phyloP scores from a whole-genome alignment of 805 yeast genomes.

The Candida succiphila region DNA sequence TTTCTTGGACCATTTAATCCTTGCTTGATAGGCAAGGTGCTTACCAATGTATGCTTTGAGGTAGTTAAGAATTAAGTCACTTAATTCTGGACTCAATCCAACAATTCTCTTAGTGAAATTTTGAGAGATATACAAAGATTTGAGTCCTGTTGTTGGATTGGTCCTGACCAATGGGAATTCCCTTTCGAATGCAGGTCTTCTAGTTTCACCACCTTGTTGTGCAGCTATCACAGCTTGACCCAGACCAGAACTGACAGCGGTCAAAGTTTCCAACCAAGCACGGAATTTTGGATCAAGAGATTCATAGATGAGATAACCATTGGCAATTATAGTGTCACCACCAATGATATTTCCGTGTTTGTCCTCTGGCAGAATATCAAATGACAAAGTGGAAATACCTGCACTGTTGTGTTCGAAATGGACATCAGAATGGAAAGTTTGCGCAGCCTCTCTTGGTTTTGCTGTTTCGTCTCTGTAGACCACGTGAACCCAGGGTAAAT shows the following conservation, averaged over 20 bases:
- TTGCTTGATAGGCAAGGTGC: constrained; percentile 34
- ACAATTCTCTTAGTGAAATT: constrained; percentile 52
- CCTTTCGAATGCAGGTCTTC: too few relatives aligned
- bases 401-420: constrained; percentile 65
- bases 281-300: constrained; percentile 37
- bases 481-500: constrained; percentile 29
- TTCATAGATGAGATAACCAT: constrained; percentile 35
- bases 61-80: constrained; percentile 43
- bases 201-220: too few relatives aligned
- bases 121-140: constrained; percentile 42
- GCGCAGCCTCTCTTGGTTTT: constrained; percentile 10
- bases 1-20: constrained; percentile 55
- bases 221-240: too few relatives aligned
- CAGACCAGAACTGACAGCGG: too few relatives aligned
- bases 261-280: constrained; percentile 28
- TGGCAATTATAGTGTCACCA: constrained; percentile 36
- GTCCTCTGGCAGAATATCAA: constrained; percentile 30
- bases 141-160: too few relatives aligned
- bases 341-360: constrained; percentile 33
- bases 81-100: constrained; percentile 59
- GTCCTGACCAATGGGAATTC: too few relatives aligned
- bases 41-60: constrained; percentile 34
- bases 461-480: constrained; percentile 29
- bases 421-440: constrained; percentile 39
- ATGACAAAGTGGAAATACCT: constrained; percentile 35